Evolutionary conservation across 129 eudicot species (phyloP).

Genomic region (Centella asiatica): DNA sequence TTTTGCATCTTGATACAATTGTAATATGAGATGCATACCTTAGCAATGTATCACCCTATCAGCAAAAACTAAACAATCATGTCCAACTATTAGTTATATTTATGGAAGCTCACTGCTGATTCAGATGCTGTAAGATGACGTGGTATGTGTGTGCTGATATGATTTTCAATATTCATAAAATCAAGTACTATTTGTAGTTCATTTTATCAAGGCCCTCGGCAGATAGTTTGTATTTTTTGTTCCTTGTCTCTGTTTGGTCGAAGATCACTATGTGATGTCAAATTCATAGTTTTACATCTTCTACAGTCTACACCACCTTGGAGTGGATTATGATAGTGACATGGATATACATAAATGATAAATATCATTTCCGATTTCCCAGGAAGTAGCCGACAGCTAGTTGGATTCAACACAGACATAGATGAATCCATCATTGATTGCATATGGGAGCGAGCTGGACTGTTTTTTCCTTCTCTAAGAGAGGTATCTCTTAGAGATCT

Average conservation of each 20-base stretch:
- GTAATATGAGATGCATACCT: no score
- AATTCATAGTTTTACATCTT: neutral
- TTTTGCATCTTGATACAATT: no score
- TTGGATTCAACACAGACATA: constrained; percentile 73
- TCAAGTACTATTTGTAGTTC: no score
- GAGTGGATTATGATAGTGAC: neutral
- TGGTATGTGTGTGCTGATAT: neutral
- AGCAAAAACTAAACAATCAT: no score
- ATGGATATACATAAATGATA: neutral
- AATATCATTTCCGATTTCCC: constrained; percentile 12
- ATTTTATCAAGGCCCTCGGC: no score
- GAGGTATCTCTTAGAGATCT: constrained; percentile 42
- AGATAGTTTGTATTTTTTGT: no score
- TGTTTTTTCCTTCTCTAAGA: constrained; percentile 69
- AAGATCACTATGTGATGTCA: neutral
- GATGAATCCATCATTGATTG: constrained; percentile 47
- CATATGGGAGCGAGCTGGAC: constrained; percentile 78
- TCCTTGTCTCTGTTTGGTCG: neutral
- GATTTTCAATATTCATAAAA: no score
- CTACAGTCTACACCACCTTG: neutral
- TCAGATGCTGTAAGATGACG: neutral
- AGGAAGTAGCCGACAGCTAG: constrained; percentile 98
- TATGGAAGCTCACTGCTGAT: neutral
- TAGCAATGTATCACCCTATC: no score
- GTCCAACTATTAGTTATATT: no score